These are phyloP conservation scores for Plenodomus tracheiphilus DNA, from an alignment of 2,329 filamentous ascomycete species.

Conservation along the genomic window DNA sequence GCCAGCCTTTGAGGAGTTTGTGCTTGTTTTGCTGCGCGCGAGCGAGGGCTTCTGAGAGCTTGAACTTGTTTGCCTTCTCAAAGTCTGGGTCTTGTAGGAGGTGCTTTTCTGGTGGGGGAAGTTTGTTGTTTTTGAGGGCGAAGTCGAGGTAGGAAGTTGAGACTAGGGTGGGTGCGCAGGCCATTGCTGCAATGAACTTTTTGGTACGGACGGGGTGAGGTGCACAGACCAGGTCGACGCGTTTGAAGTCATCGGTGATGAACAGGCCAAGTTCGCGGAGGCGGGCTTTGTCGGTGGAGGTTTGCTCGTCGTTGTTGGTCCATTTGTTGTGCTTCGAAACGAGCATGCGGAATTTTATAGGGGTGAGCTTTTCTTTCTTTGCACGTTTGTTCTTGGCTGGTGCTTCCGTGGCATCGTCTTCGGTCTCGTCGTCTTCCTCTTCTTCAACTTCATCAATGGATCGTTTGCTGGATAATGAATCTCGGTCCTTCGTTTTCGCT, in stretches of 20 bases:
- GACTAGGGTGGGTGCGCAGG: constrained; percentile 77
- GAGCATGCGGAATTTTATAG: constrained; percentile 74
- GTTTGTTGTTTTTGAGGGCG: constrained; percentile 69
- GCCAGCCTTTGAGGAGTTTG: constrained; percentile 72
- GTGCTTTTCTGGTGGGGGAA: constrained; percentile 68
- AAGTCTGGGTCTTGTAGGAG: constrained; percentile 70
- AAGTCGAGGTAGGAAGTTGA: constrained; percentile 77
- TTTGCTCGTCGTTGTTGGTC: constrained; percentile 71
- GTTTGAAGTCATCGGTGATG: constrained; percentile 73
- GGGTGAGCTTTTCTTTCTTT: constrained; percentile 54
- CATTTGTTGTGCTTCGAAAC: constrained; percentile 85
- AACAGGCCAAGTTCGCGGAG: constrained; percentile 82
- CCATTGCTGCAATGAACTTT: constrained; percentile 89
- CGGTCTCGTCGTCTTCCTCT: constrained; percentile 44
- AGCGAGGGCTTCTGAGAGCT: constrained; percentile 67
- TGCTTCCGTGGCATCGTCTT: constrained; percentile 54
- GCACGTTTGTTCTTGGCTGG: constrained; percentile 66
- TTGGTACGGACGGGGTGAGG: constrained; percentile 85
- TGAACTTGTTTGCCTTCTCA: constrained; percentile 72
- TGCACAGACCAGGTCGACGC: constrained; percentile 84
- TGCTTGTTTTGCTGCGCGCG: constrained; percentile 77
- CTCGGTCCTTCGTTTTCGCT: constrained; percentile 36
- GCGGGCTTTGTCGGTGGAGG: constrained; percentile 79
- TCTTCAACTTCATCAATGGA: constrained; percentile 52
- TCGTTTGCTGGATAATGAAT: constrained; percentile 49